phyloP scores from a whole-genome alignment of 495 filamentous ascomycete genomes.

The Trichoderma virens region DNA sequence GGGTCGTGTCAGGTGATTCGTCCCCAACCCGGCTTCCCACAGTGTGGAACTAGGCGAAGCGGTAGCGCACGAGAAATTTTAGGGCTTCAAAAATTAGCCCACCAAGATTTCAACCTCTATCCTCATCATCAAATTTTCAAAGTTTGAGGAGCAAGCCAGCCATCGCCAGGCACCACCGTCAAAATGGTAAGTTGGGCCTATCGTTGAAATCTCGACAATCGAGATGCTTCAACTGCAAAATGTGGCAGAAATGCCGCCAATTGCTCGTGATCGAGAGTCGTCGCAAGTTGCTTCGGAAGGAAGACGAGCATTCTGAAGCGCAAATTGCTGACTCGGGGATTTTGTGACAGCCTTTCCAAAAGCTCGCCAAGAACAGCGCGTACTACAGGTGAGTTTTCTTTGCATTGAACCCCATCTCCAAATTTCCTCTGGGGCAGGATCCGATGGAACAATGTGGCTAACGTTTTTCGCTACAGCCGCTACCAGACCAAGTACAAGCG shows the following conservation, averaged over 20 bases:
- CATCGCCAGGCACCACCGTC: slow-evolving; percentile 38
- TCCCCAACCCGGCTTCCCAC: slow-evolving; percentile 12
- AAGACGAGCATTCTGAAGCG: slow-evolving; percentile 69
- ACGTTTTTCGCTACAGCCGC: slow-evolving; percentile 51
- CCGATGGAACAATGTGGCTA: slow-evolving; percentile 11
- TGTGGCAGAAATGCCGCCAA: slow-evolving; percentile 20
- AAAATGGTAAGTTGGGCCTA: slow-evolving; percentile 50
- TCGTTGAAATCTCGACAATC: slow-evolving; percentile 16
- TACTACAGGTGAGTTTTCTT: slow-evolving; percentile 79
- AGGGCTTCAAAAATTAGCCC: slow-evolving; percentile 13
- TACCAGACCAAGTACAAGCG: slow-evolving; percentile 99
- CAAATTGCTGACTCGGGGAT: slow-evolving; percentile 93
- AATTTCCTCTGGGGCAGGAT: neutral
- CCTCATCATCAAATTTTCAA: slow-evolving; percentile 19
- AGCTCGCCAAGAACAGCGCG: slow-evolving; percentile 89
- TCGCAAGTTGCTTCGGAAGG: slow-evolving; percentile 94
- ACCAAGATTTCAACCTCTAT: slow-evolving; percentile 20
- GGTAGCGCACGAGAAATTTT: slow-evolving; percentile 25
- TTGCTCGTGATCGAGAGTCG: slow-evolving; percentile 50
- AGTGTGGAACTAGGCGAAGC: slow-evolving; percentile 1
- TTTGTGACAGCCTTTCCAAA: slow-evolving; percentile 75
- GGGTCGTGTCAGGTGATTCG: slow-evolving; percentile 2
- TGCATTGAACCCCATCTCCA: neutral
- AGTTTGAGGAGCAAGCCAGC: slow-evolving; percentile 23
- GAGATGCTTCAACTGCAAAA: slow-evolving; percentile 12